Percentiles rank a stretch among this genome's conserved stretches.
These are phyloP conservation scores for Syncephalis plumigaleata DNA, from an alignment of 371 early-diverging fungal species.

Conservation along the genomic window DNA sequence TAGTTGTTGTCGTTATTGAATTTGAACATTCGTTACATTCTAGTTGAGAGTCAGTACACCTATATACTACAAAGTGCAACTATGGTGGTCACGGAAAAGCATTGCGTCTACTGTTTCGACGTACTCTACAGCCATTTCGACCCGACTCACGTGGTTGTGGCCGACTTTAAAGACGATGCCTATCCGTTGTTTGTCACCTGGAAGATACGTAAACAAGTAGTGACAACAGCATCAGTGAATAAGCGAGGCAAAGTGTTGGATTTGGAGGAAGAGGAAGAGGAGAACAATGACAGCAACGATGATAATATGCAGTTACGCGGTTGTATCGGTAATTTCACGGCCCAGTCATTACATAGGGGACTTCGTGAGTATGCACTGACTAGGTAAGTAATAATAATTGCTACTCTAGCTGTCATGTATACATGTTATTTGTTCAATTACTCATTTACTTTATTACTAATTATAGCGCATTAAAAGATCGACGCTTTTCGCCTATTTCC, in stretches of 20 bases:
- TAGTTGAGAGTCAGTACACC: no score
- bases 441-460: background rate
- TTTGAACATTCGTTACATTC: no score
- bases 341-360: conserved; percentile 49
- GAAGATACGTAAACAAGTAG: conserved; percentile 17
- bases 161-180: conserved; percentile 19
- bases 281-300: conserved; percentile 6
- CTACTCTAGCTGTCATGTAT: conserved; percentile 1
- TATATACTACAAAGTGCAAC: no score
- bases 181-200: conserved; percentile 84
- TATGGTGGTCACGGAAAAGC: conserved; percentile 23
- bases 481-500: conserved; percentile 64
- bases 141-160: conserved; percentile 13
- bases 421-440: no score
- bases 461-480: conserved; percentile 56
- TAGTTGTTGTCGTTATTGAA: no score
- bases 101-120: conserved; percentile 60
- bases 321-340: conserved; percentile 83
- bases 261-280: no score
- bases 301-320: conserved; percentile 51
- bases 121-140: conserved; percentile 32
- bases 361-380: conserved; percentile 70
- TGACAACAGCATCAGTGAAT: no score
- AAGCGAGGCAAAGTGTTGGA: background rate
- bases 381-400: conserved; percentile 22